Conservation (phyloP, 208 protist species). For the Trypanosoma caninum region DNA sequence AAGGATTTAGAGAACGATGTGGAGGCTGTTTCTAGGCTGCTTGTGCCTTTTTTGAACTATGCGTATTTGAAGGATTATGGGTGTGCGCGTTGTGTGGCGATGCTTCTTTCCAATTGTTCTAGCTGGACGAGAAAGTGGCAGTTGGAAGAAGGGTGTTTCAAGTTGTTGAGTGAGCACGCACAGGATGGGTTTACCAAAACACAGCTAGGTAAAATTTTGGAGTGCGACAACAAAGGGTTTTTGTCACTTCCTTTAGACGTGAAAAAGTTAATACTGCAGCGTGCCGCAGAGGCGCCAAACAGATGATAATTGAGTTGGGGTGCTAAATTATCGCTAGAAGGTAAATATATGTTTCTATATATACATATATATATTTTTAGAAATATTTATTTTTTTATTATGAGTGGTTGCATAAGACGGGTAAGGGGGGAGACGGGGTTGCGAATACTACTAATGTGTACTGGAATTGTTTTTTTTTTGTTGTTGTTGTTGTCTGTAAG, state of each 20-base stretch:
- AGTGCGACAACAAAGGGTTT: background rate
- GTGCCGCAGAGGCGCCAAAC: constrained; percentile 14
- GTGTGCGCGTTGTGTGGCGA: constrained; percentile 28
- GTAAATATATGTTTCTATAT: no score
- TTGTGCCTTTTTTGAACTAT: constrained; percentile 9
- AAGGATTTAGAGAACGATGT: background rate
- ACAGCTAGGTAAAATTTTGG: constrained; percentile 29
- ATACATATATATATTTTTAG: background rate
- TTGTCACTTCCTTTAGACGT: constrained; percentile 18
- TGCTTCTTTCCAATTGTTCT: constrained; percentile 32
- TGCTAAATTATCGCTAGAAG: no score
- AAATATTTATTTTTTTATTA: no score
- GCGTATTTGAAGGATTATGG: constrained; percentile 14
- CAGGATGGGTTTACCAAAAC: constrained; percentile 35
- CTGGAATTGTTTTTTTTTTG: no score
- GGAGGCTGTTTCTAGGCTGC: constrained; percentile 11
- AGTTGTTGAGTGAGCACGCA: constrained; percentile 26
- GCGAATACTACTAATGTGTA: no score
- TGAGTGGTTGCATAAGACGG: no score
- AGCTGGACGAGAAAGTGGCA: constrained; percentile 19
- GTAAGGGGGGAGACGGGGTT: no score
- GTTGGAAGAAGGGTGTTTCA: constrained; percentile 23
- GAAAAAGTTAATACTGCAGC: constrained; percentile 4
- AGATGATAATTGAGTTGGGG: background rate
- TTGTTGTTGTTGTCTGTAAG: no score